These are phyloP conservation scores for Botrytis sinoallii DNA, from an alignment of 2,329 filamentous ascomycete genomes.

Conservation along the genomic window DNA sequence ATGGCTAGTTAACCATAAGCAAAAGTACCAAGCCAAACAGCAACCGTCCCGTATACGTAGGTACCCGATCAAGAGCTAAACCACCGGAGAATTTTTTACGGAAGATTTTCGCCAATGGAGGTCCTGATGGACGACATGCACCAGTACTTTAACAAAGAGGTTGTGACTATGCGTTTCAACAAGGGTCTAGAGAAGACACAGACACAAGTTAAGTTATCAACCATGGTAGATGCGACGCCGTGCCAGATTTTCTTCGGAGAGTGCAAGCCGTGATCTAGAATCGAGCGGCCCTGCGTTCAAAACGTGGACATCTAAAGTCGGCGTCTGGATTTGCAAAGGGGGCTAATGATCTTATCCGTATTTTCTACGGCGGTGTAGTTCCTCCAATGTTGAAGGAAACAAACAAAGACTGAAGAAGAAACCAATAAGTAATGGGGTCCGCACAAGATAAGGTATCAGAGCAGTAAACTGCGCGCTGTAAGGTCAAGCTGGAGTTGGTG, in stretches of 20 bases:
- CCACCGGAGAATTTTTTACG: constrained; percentile 20
- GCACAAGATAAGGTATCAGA: neutral
- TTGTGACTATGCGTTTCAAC: constrained; percentile 14
- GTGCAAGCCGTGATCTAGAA: constrained; percentile 18
- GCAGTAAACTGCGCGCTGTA: neutral
- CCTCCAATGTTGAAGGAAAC: constrained; percentile 18
- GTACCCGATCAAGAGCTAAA: neutral
- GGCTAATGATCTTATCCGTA: constrained; percentile 20
- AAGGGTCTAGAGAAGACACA: neutral
- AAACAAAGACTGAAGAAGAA: neutral
- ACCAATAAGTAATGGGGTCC: neutral
- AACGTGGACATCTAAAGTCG: constrained; percentile 4
- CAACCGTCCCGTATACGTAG: neutral
- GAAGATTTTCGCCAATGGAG: constrained; percentile 26
- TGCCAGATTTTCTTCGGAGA: constrained; percentile 20
- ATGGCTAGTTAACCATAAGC: neutral
- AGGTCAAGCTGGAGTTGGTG: neutral
- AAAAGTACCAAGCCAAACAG: neutral
- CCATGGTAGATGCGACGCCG: constrained; percentile 15
- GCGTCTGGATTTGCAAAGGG: constrained; percentile 13
- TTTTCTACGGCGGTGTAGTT: constrained; percentile 23
- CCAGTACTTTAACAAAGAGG: constrained; percentile 22
- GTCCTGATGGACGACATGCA: constrained; percentile 11
- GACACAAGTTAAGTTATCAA: neutral
- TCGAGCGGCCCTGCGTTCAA: neutral